These are phyloP conservation scores for Luzula sylvatica DNA, from an alignment of 176 grass and related monocot genomes.

Conservation along the genomic window DNA sequence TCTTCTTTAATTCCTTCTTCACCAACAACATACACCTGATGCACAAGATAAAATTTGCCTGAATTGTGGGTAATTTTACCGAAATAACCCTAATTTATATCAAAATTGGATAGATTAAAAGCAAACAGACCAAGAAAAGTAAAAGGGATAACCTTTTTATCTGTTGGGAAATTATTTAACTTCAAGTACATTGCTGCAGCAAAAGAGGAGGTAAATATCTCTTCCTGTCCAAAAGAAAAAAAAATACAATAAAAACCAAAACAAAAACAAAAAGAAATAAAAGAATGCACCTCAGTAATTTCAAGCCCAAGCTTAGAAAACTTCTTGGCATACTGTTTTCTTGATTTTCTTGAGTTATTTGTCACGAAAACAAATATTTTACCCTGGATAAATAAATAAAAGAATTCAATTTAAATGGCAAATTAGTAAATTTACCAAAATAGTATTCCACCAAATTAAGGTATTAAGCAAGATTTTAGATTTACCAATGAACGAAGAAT, in stretches of 20 bases:
- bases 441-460: not conserved
- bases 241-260: slow-evolving; percentile 14
- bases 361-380: slow-evolving; percentile 91
- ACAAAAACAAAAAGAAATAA: not conserved
- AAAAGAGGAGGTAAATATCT: slow-evolving; percentile 90
- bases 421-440: not conserved
- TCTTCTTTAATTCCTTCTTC: slow-evolving; percentile 95
- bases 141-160: slow-evolving; percentile 64
- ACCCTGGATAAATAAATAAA: slow-evolving; percentile 32
- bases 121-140: not conserved
- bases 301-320: slow-evolving; percentile 75
- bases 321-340: slow-evolving; percentile 76
- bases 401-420: not conserved
- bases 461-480: not conserved
- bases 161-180: slow-evolving; percentile 55
- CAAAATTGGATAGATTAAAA: not conserved
- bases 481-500: slow-evolving; percentile 57
- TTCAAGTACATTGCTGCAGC: slow-evolving; percentile 92
- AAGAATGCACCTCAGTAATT: slow-evolving; percentile 54
- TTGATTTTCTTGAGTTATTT: slow-evolving; percentile 86
- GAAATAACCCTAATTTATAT: too few species aligned
- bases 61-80: too few species aligned
- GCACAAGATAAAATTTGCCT: slow-evolving; percentile 13
- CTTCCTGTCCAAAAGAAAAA: slow-evolving; percentile 51
- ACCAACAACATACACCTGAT: slow-evolving; percentile 90